These are phyloP conservation scores for Penicillium capsulatum DNA, from an alignment of 2,329 filamentous ascomycete species.

Conservation along the genomic window DNA sequence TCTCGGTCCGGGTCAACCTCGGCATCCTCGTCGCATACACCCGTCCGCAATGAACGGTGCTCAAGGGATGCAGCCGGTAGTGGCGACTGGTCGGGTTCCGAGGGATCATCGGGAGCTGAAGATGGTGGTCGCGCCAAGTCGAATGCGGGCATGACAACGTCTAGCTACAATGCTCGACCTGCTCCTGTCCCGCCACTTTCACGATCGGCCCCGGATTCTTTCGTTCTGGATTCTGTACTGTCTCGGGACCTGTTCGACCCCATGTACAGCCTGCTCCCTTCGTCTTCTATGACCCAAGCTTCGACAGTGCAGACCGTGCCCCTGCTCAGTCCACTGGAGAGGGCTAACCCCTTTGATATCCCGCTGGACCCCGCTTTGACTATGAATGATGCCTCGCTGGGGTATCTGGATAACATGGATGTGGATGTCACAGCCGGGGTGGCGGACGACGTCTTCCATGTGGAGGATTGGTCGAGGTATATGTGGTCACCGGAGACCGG, in stretches of 20 bases:
- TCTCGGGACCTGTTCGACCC: constrained; percentile 17
- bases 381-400: constrained; percentile 8
- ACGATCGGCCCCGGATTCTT: constrained; percentile 8
- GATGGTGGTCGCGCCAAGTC: not conserved
- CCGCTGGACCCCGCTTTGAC: constrained; percentile 17
- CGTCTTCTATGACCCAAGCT: constrained; percentile 5
- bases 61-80: not conserved
- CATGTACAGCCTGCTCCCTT: constrained; percentile 15
- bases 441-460: constrained; percentile 19
- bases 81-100: not conserved
- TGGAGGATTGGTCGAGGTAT: constrained; percentile 25
- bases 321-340: constrained; percentile 18
- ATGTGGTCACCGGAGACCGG: constrained; percentile 25
- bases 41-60: not conserved
- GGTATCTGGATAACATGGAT: constrained; percentile 19
- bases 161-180: not conserved
- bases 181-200: constrained; percentile 2
- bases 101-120: not conserved
- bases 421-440: constrained; percentile 18
- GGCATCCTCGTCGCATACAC: constrained; percentile 8
- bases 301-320: constrained; percentile 9
- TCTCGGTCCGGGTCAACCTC: constrained; percentile 18
- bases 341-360: constrained; percentile 20
- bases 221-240: constrained; percentile 9
- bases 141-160: not conserved